phyloP scores from a whole-genome alignment of 495 filamentous ascomycete species.

The Daldinia caldariorum region DNA sequence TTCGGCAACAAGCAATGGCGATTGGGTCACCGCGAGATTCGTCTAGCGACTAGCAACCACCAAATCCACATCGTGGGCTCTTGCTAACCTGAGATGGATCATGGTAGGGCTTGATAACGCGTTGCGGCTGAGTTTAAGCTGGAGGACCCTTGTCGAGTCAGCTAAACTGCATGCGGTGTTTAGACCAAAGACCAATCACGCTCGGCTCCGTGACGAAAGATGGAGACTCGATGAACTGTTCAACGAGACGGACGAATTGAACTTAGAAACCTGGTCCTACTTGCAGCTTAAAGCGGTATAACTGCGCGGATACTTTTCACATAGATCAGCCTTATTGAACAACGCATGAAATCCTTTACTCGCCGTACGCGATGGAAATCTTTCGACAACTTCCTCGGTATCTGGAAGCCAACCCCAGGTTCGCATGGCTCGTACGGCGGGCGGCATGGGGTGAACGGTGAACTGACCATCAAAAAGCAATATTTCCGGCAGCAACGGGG shows the following conservation, averaged over 20 bases:
- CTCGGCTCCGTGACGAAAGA: neutral
- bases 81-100: conserved; percentile 21
- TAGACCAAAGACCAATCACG: conserved; percentile 17
- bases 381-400: neutral
- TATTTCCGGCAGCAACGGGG: neutral
- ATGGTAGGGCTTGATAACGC: conserved; percentile 32
- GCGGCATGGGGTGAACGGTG: conserved; percentile 8
- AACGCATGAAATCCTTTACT: conserved; percentile 6
- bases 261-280: conserved; percentile 29
- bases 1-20: conserved; percentile 11
- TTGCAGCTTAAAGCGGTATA: conserved; percentile 2
- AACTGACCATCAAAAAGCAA: conserved; percentile 4
- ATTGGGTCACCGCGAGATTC: conserved; percentile 24
- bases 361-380: conserved; percentile 18
- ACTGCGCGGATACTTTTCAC: neutral
- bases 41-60: conserved; percentile 31
- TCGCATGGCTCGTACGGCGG: neutral
- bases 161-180: conserved; percentile 1
- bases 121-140: conserved; percentile 39
- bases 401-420: neutral
- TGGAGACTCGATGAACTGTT: conserved; percentile 34
- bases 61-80: conserved; percentile 32
- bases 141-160: conserved; percentile 13
- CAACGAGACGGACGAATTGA: conserved; percentile 32
- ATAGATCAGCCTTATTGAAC: neutral